These are phyloP conservation scores for Ophiostoma sp. DNA, from an alignment of 2,329 filamentous ascomycete genomes.

Conservation along the genomic window DNA sequence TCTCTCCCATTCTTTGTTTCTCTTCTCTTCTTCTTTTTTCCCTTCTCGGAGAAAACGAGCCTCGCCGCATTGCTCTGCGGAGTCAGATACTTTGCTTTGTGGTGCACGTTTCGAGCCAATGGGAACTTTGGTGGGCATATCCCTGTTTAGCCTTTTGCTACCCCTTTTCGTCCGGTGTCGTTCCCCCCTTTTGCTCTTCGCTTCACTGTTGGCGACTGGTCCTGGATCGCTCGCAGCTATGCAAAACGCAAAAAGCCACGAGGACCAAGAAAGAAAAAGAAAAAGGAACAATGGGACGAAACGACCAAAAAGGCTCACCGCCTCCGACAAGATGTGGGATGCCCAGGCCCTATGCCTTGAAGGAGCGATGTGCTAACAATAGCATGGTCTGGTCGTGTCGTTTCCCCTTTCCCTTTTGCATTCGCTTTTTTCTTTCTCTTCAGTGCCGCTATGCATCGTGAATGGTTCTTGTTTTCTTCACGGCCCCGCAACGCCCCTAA, in stretches of 20 bases:
- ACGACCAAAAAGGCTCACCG: not conserved
- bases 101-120: constrained; percentile 13
- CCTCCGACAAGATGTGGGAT: not conserved
- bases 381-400: not conserved
- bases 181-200: constrained; percentile 1
- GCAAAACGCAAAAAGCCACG: not conserved
- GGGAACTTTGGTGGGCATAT: not conserved
- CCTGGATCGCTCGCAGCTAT: not conserved
- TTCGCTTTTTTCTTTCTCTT: constrained; percentile 9
- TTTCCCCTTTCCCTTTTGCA: not conserved
- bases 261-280: not conserved
- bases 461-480: not conserved
- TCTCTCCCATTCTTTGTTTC: not conserved
- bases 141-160: constrained; percentile 23
- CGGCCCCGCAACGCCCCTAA: not conserved
- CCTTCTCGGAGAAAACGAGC: not conserved
- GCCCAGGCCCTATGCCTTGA: not conserved
- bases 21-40: not conserved
- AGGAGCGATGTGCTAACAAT: not conserved
- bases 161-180: constrained; percentile 17
- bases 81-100: constrained; percentile 10
- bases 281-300: not conserved
- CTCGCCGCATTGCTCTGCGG: constrained; percentile 19
- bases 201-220: not conserved
- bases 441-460: constrained; percentile 6